Percentiles rank a stretch among this genome's conserved stretches.
phyloP scores from a whole-genome alignment of 1,284 basidiomycete species.

The Papiliotrema terrestris region DNA sequence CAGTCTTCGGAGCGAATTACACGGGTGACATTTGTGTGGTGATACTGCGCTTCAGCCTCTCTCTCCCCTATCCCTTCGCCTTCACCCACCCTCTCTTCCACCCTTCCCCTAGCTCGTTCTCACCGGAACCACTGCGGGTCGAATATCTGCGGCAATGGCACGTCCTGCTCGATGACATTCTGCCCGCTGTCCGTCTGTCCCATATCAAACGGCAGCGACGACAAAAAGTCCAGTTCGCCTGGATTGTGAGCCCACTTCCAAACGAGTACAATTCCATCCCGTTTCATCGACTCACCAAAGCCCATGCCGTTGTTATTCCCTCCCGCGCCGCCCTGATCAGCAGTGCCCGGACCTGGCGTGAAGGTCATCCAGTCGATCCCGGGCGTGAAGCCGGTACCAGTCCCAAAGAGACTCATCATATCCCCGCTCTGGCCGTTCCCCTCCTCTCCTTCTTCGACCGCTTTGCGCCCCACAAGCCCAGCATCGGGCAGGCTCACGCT shows the following conservation, averaged over 20 bases:
- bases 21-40: too few species aligned
- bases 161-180: slow-evolving; percentile 18
- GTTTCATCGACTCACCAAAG: slow-evolving; percentile 1
- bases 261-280: too few species aligned
- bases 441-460: not conserved
- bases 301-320: not conserved
- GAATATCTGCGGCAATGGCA: slow-evolving; percentile 13
- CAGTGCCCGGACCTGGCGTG: not conserved
- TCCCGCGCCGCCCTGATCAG: too few species aligned
- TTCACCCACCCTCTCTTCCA: too few species aligned
- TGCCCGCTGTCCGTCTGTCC: slow-evolving; percentile 3
- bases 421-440: not conserved
- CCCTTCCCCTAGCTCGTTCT: too few species aligned
- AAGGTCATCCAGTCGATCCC: slow-evolving; percentile 2
- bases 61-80: too few species aligned
- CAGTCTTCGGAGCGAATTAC: too few species aligned
- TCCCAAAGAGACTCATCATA: not conserved
- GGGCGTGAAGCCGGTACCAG: not conserved
- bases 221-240: slow-evolving; percentile 15
- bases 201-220: slow-evolving; percentile 17
- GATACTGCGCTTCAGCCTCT: too few species aligned
- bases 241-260: not conserved
- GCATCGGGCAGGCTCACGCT: slow-evolving; percentile 26
- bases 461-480: slow-evolving; percentile 11
- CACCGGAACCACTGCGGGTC: slow-evolving; percentile 13